phyloP scores from a whole-genome alignment of 2,329 filamentous ascomycete genomes.

The Pseudocercospora cruenta region DNA sequence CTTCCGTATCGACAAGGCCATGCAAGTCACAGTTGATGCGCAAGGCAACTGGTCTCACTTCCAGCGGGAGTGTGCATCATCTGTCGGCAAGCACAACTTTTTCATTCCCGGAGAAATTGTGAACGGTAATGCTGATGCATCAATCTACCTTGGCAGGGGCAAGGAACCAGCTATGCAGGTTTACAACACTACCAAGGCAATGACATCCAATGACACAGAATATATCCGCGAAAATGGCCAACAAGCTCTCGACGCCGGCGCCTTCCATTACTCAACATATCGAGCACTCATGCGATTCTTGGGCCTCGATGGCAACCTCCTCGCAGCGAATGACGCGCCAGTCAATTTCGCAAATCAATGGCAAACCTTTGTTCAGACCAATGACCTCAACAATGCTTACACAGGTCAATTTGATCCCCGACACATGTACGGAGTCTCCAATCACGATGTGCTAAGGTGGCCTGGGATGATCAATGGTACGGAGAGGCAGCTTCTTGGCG shows the following conservation, averaged over 20 bases:
- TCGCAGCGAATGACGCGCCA: constrained; percentile 58
- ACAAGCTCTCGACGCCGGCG: constrained; percentile 61
- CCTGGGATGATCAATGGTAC: constrained; percentile 61
- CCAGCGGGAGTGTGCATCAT: constrained; percentile 60
- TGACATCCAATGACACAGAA: constrained; percentile 54
- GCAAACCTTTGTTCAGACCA: constrained; percentile 60
- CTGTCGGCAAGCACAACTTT: constrained; percentile 65
- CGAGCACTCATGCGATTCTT: constrained; percentile 64
- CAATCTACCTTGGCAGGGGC: constrained; percentile 66
- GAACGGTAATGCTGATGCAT: constrained; percentile 62
- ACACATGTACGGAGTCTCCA: constrained; percentile 65
- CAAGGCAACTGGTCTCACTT: constrained; percentile 61
- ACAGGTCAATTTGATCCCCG: constrained; percentile 64
- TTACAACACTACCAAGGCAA: constrained; percentile 52
- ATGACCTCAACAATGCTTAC: constrained; percentile 63
- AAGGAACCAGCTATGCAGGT: constrained; percentile 60
- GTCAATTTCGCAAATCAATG: constrained; percentile 59
- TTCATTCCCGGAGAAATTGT: constrained; percentile 68
- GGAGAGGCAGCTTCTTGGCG: constrained; percentile 59
- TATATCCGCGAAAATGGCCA: constrained; percentile 59
- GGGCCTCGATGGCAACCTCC: constrained; percentile 61
- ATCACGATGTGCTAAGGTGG: constrained; percentile 69
- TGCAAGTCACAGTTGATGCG: constrained; percentile 65
- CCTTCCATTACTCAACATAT: constrained; percentile 68
- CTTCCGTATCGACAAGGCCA: constrained; percentile 69